These are phyloP conservation scores for Boechera retrofracta DNA, from an alignment of 345 rosid genomes.

Conservation along the genomic window DNA sequence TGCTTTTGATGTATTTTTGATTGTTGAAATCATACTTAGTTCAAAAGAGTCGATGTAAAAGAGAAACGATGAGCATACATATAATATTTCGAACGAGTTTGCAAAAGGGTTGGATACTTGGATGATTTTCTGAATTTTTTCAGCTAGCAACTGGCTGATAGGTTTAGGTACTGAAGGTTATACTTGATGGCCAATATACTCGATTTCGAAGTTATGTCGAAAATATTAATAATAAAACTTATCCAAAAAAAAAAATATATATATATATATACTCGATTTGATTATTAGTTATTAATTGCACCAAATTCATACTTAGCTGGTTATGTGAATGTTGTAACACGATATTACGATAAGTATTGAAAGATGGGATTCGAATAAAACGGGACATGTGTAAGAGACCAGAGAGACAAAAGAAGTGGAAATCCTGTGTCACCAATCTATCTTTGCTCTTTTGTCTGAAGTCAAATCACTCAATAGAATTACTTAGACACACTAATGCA, in stretches of 20 bases:
- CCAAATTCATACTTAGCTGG: neutral
- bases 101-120: neutral
- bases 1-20: no score
- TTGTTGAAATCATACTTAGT: no score
- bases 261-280: neutral
- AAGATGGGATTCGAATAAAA: constrained; percentile 38
- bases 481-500: constrained; percentile 8
- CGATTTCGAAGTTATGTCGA: neutral
- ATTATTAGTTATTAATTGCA: constrained; percentile 3
- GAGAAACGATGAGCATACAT: neutral
- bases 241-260: no score
- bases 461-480: constrained; percentile 38
- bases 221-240: no score
- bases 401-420: constrained; percentile 37
- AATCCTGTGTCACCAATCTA: constrained; percentile 30
- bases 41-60: no score
- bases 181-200: no score
- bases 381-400: constrained; percentile 26
- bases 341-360: constrained; percentile 20
- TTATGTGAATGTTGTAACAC: constrained; percentile 27
- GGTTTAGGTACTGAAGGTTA: neutral
- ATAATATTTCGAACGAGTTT: no score
- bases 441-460: constrained; percentile 41
- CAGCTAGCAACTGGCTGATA: no score
- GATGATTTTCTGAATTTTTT: no score